Evolutionary conservation across 371 early-diverging fungal species (phyloP).

Genomic region (Nematocida minor): DNA sequence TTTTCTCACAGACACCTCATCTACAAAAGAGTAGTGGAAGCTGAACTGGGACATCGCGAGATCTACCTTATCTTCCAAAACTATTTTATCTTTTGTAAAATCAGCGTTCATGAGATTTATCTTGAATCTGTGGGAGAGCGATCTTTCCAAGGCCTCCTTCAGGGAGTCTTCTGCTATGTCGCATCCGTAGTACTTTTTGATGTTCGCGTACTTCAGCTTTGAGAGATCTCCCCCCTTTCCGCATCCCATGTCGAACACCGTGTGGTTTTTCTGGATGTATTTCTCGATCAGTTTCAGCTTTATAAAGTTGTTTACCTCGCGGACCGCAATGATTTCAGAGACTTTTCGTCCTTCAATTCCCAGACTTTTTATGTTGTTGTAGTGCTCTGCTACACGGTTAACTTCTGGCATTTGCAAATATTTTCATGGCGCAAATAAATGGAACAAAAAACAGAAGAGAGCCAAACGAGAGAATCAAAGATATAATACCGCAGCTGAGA

Average conservation of each 20-base stretch:
- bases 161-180: constrained; percentile 87
- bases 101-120: constrained; percentile 74
- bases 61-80: constrained; percentile 68
- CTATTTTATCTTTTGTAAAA: constrained; percentile 67
- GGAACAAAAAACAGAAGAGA: background rate
- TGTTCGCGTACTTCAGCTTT: constrained; percentile 71
- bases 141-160: constrained; percentile 75
- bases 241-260: constrained; percentile 80
- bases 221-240: constrained; percentile 97
- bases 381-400: constrained; percentile 72
- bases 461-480: constrained; percentile 25
- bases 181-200: constrained; percentile 59
- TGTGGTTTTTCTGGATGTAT: constrained; percentile 26
- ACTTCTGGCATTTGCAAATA: constrained; percentile 44
- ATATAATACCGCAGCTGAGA: constrained; percentile 32
- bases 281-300: constrained; percentile 59
- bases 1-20: constrained; percentile 71
- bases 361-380: constrained; percentile 77
- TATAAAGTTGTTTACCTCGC: constrained; percentile 64
- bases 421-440: constrained; percentile 28
- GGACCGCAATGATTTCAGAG: constrained; percentile 57
- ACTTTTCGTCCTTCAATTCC: constrained; percentile 66
- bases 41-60: constrained; percentile 87
- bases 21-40: constrained; percentile 88
- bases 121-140: constrained; percentile 55